Evolutionary conservation across 345 rosid species (phyloP).

Genomic region (Alliaria petiolata): DNA sequence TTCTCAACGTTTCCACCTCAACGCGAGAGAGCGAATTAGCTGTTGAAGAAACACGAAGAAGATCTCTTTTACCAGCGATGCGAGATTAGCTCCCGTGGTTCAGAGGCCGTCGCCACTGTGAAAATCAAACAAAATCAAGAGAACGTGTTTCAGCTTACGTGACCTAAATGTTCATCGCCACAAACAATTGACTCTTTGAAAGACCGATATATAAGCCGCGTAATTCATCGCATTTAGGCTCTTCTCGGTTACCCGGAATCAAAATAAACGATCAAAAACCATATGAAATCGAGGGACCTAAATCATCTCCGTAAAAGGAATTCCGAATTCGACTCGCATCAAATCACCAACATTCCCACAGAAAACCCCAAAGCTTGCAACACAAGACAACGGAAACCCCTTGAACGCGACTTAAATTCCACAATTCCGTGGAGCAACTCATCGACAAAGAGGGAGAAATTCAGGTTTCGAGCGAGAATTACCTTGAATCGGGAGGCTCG

Average conservation of each 20-base stretch:
- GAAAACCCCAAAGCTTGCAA: constrained; percentile 23
- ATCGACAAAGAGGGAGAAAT: background rate
- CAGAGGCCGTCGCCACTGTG: constrained; percentile 19
- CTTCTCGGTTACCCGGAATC: background rate
- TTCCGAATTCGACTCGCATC: background rate
- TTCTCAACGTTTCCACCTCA: background rate
- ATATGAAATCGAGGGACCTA: background rate
- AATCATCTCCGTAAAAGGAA: background rate
- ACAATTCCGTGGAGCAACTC: background rate
- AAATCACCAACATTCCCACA: background rate
- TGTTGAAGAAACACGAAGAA: constrained; percentile 1
- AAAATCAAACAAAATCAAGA: constrained; percentile 7
- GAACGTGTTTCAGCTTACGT: background rate
- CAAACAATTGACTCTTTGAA: background rate
- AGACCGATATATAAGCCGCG: background rate
- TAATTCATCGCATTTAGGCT: background rate
- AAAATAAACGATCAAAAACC: background rate
- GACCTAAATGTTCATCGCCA: background rate
- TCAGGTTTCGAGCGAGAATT: background rate
- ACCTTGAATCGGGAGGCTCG: constrained; percentile 31
- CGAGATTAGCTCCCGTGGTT: constrained; percentile 4
- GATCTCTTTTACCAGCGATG: background rate
- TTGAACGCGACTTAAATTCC: background rate
- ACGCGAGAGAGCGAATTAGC: background rate
- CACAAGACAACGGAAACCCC: constrained; percentile 19